Percentiles rank a stretch among this genome's conserved stretches.
phyloP scores from a whole-genome alignment of 805 yeast species.

The Saccharomycopsis sp. region DNA sequence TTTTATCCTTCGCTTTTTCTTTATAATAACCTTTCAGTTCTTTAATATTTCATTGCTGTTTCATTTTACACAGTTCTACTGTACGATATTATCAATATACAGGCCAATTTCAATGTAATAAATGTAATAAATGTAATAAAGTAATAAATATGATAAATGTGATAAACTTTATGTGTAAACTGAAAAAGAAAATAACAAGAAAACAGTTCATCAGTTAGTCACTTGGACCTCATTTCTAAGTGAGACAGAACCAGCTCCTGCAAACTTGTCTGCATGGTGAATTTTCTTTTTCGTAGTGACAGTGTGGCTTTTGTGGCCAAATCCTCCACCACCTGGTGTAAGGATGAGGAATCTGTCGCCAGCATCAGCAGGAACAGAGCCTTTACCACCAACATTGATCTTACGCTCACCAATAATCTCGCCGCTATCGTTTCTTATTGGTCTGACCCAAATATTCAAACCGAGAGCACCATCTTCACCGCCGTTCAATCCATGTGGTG shows the following conservation, averaged over 20 bases:
- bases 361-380: conserved; percentile 45
- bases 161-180: not conserved
- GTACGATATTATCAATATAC: no score
- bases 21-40: not conserved
- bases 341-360: conserved; percentile 64
- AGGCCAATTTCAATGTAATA: no score
- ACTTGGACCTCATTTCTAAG: conserved; percentile 29
- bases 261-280: conserved; percentile 19
- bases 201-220: conserved; percentile 26
- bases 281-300: conserved; percentile 10
- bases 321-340: conserved; percentile 90
- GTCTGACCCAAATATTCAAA: conserved; percentile 44
- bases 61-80: not conserved
- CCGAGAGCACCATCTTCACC: conserved; percentile 78
- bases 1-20: not conserved
- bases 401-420: conserved; percentile 30
- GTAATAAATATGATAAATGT: no score
- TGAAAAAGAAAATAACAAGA: not conserved
- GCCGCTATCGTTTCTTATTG: conserved; percentile 27
- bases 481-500: conserved; percentile 84
- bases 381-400: conserved; percentile 64
- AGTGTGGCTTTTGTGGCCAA: conserved; percentile 35
- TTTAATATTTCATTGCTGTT: not conserved
- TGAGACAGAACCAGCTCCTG: conserved; percentile 30
- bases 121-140: no score